Base-by-base conservation (phyloP, 331 rosid species). In the Quercus tomentella region DNA sequence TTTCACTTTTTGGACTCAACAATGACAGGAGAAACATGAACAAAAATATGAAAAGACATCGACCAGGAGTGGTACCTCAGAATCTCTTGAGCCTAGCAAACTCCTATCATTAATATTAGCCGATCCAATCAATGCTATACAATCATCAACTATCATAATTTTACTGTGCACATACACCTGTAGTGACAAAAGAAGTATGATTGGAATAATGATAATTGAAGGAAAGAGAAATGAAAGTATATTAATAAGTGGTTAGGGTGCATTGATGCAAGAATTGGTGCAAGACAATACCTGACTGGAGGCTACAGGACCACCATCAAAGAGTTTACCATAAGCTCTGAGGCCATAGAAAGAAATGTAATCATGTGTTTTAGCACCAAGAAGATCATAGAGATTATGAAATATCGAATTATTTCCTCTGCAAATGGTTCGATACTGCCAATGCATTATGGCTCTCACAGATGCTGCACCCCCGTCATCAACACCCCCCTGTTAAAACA, bases 391-490 rank as follows among this genome's bases (percentile, higher is more conserved):
- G 69, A 96, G 92, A 84, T 90, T 96, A 75, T 96, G 91, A 76
- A 93, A 74, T 81, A 96, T 92, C 54, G 99, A 96, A 86, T 76
- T 82, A 17, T 58, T 85, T 82, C 99, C 98, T 85, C 99, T 87
- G 80, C 93, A 93, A 84, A 96, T 96, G 69, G 99, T 93, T 87
- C 97, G 94, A 80, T 93, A 90, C 84, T 96, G 99, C 95, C 98
- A 96, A 74, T 96, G 98, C 97, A 96, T 89, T 82, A 96, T 94
- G 75, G 99, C 98, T 92, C 98, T 96, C 77, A 96, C 97, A 55
- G 99, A 92, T 82, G 99, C 99, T 57, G 99, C 99, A n/a, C 99
- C 98, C 55, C 91, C 84, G 80, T 96, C 99, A 88, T 96, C 99
- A 81, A 96, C 75, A n/a, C 98, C 99, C 20, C 99, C 99, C 98